A percentile compares a stretch with the other conserved stretches of the same genome.
phyloP scores from a whole-genome alignment of 768 basidiomycete species.

The Suillus fuscotomentosus region DNA sequence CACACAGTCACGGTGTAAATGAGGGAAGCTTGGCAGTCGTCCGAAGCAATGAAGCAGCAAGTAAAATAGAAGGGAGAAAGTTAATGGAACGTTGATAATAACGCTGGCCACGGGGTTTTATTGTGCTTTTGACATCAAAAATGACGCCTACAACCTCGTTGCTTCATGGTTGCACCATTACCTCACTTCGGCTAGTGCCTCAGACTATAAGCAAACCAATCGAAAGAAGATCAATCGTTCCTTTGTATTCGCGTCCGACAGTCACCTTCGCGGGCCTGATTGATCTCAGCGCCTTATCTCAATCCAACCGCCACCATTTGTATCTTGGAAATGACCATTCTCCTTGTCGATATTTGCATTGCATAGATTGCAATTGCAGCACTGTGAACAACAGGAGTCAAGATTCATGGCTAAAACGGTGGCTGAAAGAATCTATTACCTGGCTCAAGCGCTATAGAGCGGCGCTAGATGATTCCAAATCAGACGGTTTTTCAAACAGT shows the following conservation, averaged over 20 bases:
- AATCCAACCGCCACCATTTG: background rate
- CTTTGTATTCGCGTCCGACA: background rate
- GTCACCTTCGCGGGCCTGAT: background rate
- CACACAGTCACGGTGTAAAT: constrained; percentile 2
- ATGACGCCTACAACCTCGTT: background rate
- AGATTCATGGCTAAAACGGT: background rate
- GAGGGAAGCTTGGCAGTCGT: background rate
- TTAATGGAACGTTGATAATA: background rate
- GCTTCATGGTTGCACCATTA: background rate
- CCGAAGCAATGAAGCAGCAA: background rate
- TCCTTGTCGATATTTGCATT: background rate
- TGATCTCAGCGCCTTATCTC: background rate
- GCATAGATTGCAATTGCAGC: background rate
- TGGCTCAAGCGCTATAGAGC: background rate
- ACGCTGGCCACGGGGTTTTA: background rate
- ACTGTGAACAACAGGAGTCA: background rate
- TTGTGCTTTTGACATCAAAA: background rate
- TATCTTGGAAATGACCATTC: background rate
- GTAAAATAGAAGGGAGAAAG: background rate
- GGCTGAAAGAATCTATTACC: background rate
- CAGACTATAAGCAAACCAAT: background rate
- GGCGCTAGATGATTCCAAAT: background rate
- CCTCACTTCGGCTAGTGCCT: background rate
- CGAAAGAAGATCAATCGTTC: background rate
- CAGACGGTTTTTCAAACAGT: background rate